These are phyloP conservation scores for Flaveria bidentis DNA, from an alignment of 129 eudicot genomes.

Conservation along the genomic window DNA sequence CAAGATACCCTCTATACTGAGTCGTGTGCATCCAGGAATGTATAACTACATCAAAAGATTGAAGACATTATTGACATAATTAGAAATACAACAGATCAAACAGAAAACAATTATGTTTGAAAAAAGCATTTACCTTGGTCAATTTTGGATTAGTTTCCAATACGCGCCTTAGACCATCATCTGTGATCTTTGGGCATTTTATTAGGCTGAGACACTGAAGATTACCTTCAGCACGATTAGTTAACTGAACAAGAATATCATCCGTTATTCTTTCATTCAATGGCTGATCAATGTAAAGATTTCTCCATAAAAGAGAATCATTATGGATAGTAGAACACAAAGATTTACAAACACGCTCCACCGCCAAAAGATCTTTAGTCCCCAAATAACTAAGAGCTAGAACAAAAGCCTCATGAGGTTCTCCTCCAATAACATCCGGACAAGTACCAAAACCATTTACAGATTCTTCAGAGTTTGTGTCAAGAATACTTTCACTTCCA, in stretches of 20 bases:
- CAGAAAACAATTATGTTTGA: neutral
- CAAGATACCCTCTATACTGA: slow-evolving; percentile 65
- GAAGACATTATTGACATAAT: neutral
- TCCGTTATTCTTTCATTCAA: slow-evolving; percentile 72
- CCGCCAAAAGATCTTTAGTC: slow-evolving; percentile 58
- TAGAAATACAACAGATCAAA: neutral
- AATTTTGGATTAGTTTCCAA: slow-evolving; percentile 56
- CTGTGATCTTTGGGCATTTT: slow-evolving; percentile 77
- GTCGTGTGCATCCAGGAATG: slow-evolving; percentile 85
- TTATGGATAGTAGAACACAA: slow-evolving; percentile 50
- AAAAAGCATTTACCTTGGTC: slow-evolving; percentile 59
- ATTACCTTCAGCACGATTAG: slow-evolving; percentile 68
- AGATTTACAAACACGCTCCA: slow-evolving; percentile 75
- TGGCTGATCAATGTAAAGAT: slow-evolving; percentile 65
- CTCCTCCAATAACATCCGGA: slow-evolving; percentile 40
- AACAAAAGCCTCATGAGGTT: slow-evolving; percentile 60
- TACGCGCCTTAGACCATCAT: slow-evolving; percentile 63
- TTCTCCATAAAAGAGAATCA: slow-evolving; percentile 76
- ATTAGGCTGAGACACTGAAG: slow-evolving; percentile 70
- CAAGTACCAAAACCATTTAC: slow-evolving; percentile 21
- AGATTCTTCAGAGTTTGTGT: slow-evolving; percentile 6
- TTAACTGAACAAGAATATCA: slow-evolving; percentile 66
- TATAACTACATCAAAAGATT: slow-evolving; percentile 23
- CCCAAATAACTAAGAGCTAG: slow-evolving; percentile 69
- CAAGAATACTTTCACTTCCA: slow-evolving; percentile 22